phyloP scores from a whole-genome alignment of 1,139 yeast species.

The Insectozyma bohioensis region DNA sequence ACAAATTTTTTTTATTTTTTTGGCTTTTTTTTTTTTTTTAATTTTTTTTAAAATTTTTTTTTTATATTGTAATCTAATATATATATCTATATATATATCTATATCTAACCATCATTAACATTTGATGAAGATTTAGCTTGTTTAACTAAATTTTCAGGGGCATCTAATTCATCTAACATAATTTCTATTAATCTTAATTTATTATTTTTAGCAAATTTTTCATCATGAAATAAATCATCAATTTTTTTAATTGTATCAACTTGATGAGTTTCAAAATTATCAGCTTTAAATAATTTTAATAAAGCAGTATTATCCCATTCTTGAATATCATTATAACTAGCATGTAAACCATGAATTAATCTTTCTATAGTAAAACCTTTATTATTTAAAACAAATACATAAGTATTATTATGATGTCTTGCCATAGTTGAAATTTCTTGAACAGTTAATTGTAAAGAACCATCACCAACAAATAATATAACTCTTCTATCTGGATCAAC shows the following conservation, averaged over 20 bases:
- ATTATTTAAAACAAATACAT: slow-evolving; percentile 39
- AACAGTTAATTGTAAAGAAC: slow-evolving; percentile 44
- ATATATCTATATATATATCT: not conserved
- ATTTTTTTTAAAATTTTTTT: too few species aligned
- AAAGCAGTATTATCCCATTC: slow-evolving; percentile 38
- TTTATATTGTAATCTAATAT: too few species aligned
- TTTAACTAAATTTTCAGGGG: slow-evolving; percentile 32
- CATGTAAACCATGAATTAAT: slow-evolving; percentile 37
- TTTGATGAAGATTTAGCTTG: slow-evolving; percentile 54
- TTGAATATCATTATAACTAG: slow-evolving; percentile 38
- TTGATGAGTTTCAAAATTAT: slow-evolving; percentile 25
- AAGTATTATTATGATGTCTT: slow-evolving; percentile 30
- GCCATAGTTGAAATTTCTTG: slow-evolving; percentile 43
- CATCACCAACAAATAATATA: slow-evolving; percentile 37
- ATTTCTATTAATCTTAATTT: slow-evolving; percentile 37
- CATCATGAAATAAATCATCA: slow-evolving; percentile 25
- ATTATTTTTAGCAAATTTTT: slow-evolving; percentile 26
- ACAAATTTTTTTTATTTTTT: too few species aligned
- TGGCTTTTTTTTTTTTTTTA: too few species aligned
- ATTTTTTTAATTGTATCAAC: slow-evolving; percentile 29
- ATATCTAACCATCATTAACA: slow-evolving; percentile 13
- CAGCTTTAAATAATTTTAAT: slow-evolving; percentile 31
- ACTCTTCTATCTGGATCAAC: slow-evolving; percentile 26
- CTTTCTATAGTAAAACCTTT: slow-evolving; percentile 43
- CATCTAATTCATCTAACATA: slow-evolving; percentile 37